A percentile compares a stretch with the other conserved stretches of the same genome.
phyloP scores from a whole-genome alignment of 2,329 filamentous ascomycete genomes.

The Colletotrichum sp. region DNA sequence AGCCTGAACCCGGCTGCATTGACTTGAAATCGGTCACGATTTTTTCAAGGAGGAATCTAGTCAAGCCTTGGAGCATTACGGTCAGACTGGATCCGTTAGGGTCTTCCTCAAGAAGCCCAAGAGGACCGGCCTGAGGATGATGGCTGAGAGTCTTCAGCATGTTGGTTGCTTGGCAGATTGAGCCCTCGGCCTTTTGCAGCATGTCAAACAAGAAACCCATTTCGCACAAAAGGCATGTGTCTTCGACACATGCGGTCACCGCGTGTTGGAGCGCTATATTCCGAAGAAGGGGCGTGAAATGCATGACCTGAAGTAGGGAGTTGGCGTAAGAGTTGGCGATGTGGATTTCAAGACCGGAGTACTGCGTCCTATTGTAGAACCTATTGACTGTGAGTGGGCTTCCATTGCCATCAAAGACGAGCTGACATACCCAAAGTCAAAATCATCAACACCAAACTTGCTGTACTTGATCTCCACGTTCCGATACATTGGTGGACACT shows the following conservation, averaged over 20 bases:
- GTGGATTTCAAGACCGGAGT: constrained; percentile 93
- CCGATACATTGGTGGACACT: constrained; percentile 87
- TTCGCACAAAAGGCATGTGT: constrained; percentile 89
- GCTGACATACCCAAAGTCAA: constrained; percentile 85
- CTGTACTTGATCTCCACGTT: constrained; percentile 99
- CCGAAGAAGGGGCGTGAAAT: constrained; percentile 86
- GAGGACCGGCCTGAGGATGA: constrained; percentile 75
- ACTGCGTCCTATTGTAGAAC: constrained; percentile 92
- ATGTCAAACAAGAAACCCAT: constrained; percentile 97
- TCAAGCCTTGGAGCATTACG: constrained; percentile 83
- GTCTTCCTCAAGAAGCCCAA: constrained; percentile 87
- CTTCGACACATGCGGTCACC: constrained; percentile 80
- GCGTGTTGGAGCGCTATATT: constrained; percentile 91
- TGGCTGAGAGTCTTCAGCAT: constrained; percentile 87
- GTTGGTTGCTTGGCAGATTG: constrained; percentile 96
- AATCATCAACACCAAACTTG: constrained; percentile 98
- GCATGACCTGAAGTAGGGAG: constrained; percentile 85
- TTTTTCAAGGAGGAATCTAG: constrained; percentile 83
- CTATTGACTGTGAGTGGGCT: constrained; percentile 45
- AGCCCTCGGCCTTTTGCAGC: constrained; percentile 92
- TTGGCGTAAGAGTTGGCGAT: constrained; percentile 98
- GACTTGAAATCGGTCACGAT: constrained; percentile 78
- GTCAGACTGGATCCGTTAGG: constrained; percentile 74
- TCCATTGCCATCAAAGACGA: no score
- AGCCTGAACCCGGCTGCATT: constrained; percentile 63